These are phyloP conservation scores for Cercospora sesami DNA, from an alignment of 2,329 filamentous ascomycete genomes.

Conservation along the genomic window DNA sequence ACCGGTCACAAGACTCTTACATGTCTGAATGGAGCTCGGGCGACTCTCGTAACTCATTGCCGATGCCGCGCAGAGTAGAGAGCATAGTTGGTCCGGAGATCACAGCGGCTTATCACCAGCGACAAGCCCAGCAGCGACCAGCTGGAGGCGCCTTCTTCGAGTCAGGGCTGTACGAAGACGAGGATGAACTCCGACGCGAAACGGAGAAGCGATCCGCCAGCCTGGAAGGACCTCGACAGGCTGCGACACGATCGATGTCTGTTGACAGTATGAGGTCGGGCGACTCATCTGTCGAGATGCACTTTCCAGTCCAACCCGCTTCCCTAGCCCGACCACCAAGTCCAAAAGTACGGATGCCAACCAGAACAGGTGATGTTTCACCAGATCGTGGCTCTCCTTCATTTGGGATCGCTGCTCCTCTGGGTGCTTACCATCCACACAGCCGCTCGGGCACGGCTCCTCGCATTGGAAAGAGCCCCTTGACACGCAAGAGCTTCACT, in stretches of 20 bases:
- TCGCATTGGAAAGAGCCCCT: conserved; percentile 46
- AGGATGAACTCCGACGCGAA: conserved; percentile 1
- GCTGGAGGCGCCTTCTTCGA: conserved; percentile 48
- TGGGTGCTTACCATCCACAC: conserved; percentile 12
- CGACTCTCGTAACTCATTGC: conserved; percentile 57
- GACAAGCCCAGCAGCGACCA: conserved; percentile 54
- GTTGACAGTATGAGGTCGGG: conserved; percentile 20
- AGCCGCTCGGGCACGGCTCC: conserved; percentile 18
- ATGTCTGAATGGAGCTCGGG: conserved; percentile 62
- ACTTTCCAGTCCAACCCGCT: conserved; percentile 18
- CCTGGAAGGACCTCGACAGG: conserved; percentile 2
- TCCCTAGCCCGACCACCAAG: not conserved
- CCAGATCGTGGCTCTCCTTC: not conserved
- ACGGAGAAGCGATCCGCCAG: conserved; percentile 5
- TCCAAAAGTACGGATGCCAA: conserved; percentile 14
- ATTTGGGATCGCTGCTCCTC: conserved; percentile 9
- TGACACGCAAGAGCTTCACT: conserved; percentile 48
- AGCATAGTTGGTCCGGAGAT: conserved; percentile 76
- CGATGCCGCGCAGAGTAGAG: conserved; percentile 68
- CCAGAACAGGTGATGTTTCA: conserved; percentile 10
- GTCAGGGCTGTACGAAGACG: conserved; percentile 30
- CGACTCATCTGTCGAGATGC: conserved; percentile 23
- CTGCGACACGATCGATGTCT: conserved; percentile 12
- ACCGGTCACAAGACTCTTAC: conserved; percentile 53
- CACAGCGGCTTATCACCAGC: conserved; percentile 69